Percentiles rank a stretch among this genome's conserved stretches.
Evolutionary conservation across 2,329 filamentous ascomycete genomes (phyloP).

Genomic region (Fusarium redolens): DNA sequence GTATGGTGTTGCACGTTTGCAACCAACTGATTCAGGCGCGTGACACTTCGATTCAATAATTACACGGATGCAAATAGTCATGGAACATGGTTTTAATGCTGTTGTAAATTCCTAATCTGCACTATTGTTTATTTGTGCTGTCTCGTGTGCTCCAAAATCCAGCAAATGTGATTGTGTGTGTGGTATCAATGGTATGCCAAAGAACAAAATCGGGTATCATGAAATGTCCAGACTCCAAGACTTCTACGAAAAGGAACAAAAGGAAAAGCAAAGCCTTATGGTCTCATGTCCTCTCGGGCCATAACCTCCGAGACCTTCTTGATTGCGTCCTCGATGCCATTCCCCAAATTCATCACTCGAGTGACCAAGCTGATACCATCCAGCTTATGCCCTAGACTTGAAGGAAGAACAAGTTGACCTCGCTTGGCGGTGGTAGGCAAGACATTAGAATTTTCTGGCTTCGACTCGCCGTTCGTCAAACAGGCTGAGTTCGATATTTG

Average conservation of each 20-base stretch:
- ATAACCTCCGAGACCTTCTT: slow-evolving; percentile 1
- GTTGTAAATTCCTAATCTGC: not conserved
- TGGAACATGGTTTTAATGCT: not conserved
- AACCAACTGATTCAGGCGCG: not conserved
- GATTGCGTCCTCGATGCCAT: not conserved
- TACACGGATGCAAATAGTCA: not conserved
- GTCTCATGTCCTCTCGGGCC: not conserved
- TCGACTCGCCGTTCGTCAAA: not conserved
- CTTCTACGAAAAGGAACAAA: not conserved
- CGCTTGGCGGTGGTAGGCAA: not conserved
- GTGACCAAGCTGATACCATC: not conserved
- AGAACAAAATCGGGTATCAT: not conserved
- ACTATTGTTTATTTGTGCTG: not conserved
- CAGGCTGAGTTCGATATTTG: not conserved
- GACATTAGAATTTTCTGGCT: not conserved
- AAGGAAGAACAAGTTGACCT: not conserved
- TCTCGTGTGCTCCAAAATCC: not conserved
- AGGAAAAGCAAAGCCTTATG: not conserved
- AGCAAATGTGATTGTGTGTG: not conserved
- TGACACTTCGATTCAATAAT: not conserved
- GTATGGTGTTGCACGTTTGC: slow-evolving; percentile 4
- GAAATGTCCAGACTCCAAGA: not conserved
- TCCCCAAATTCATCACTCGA: not conserved
- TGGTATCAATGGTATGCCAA: not conserved
- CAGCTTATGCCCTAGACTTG: not conserved